phyloP scores from a whole-genome alignment of 1,284 basidiomycete genomes.

The Coriolopsis trogii region DNA sequence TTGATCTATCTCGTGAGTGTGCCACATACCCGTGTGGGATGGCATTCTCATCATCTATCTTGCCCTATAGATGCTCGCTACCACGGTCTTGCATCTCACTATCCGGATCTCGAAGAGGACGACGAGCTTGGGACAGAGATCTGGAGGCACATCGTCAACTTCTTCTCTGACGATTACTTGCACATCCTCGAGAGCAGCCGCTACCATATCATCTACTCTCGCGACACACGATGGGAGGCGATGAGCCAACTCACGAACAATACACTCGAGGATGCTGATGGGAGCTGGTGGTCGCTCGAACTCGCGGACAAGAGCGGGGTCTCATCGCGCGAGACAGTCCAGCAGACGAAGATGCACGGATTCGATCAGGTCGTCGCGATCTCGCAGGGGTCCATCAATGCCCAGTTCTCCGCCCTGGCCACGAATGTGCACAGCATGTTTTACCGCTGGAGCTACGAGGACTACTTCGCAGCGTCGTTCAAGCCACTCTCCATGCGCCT shows the following conservation, averaged over 20 bases:
- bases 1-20: not conserved
- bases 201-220: slow-evolving; percentile 7
- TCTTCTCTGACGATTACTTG: slow-evolving; percentile 33
- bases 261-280: slow-evolving; percentile 6
- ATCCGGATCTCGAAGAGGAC: slow-evolving; percentile 23
- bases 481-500: slow-evolving; percentile 29
- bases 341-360: slow-evolving; percentile 28
- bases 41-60: not conserved
- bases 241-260: not conserved
- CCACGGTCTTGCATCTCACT: slow-evolving; percentile 31
- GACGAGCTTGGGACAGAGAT: slow-evolving; percentile 24
- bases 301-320: slow-evolving; percentile 4
- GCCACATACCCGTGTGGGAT: not conserved
- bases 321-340: slow-evolving; percentile 24
- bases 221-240: slow-evolving; percentile 6
- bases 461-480: slow-evolving; percentile 25
- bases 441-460: slow-evolving; percentile 25
- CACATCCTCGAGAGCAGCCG: not conserved
- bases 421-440: slow-evolving; percentile 13
- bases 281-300: slow-evolving; percentile 17
- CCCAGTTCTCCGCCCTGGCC: slow-evolving; percentile 24
- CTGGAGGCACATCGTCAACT: slow-evolving; percentile 29
- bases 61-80: slow-evolving; percentile 30
- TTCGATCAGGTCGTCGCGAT: slow-evolving; percentile 38
- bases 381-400: slow-evolving; percentile 36